Conservation (phyloP, 2,329 filamentous ascomycete species). For the Nemania bipapillata region DNA sequence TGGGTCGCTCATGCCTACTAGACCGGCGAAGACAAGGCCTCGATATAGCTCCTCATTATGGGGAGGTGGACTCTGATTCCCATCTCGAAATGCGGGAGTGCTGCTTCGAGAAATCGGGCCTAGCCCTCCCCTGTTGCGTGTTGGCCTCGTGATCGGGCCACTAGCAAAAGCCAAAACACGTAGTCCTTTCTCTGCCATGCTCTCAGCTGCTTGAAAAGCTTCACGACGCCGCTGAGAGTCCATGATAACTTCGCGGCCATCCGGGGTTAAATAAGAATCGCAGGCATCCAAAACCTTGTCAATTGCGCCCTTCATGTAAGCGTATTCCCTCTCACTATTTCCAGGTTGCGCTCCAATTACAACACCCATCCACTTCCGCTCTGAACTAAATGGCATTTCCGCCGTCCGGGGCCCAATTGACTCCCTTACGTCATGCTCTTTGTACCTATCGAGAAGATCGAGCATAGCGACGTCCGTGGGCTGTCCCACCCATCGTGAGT, state of each 20-base stretch:
- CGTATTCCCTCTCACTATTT: conserved; percentile 76
- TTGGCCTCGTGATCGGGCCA: conserved; percentile 69
- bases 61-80: conserved; percentile 57
- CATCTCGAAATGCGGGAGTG: conserved; percentile 59
- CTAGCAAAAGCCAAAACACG: conserved; percentile 94
- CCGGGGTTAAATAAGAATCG: conserved; percentile 87
- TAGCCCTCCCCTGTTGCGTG: conserved; percentile 56
- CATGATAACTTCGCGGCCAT: conserved; percentile 86
- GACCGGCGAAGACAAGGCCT: conserved; percentile 85
- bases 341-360: conserved; percentile 74
- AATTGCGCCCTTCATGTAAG: conserved; percentile 94
- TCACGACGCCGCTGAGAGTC: conserved; percentile 79
- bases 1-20: conserved; percentile 97
- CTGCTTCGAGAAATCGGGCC: conserved; percentile 59
- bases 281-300: conserved; percentile 87
- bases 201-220: conserved; percentile 80
- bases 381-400: conserved; percentile 95
- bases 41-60: conserved; percentile 77
- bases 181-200: conserved; percentile 88
- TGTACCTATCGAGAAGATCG: conserved; percentile 88
- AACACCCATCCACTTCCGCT: conserved; percentile 99
- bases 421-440: conserved; percentile 89
- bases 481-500: conserved; percentile 94
- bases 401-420: conserved; percentile 82
- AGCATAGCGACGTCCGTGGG: conserved; percentile 98